Evolutionary conservation across 2,329 filamentous ascomycete species (phyloP), one percentile per base, ranked within the genome.

Genomic region (Penicillium occitanis): DNA sequence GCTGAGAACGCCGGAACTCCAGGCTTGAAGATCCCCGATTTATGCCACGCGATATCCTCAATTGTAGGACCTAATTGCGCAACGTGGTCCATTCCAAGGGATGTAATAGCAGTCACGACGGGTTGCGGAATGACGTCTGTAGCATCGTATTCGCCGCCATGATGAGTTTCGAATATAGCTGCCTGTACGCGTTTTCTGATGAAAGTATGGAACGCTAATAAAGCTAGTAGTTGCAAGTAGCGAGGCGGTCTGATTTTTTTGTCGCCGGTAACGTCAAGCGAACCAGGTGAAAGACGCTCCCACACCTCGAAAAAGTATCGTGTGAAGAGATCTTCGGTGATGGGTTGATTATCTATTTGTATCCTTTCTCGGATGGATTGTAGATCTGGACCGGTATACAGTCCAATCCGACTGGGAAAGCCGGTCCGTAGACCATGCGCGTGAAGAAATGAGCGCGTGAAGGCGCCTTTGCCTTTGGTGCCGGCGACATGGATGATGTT

Each of bases 381-480:
- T 55, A 78, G 62, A 69, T 76, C 66, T 28, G 75, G 75, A 2
- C 70, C 72, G 68, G 67, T 76, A 74, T 46, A 75, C 22, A 66
- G 30, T 7, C 64, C 64, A n/a, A 66, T 50, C 1, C 58, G 58
- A 13, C 19, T 57, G 10, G 58, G 64, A 19, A 73, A 73, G 13
- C 75, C 74, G 5, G 70, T 75, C 50, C 71, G 70, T 17, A 71
- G 3, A 1, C 73, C 68, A 65, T 76, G 71, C n/a, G 65, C 68
- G n/a, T 80, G 78, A 53, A 92, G 83, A 68, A 91, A 87, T 10
- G 64, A 66, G 17, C 58, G 57, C 13, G 58, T 57, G 7, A 89
- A 91, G 46, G 88, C 89, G 72, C 90, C 90, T 77, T 92, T 92
- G 5, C 90, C 90, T 75, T 92, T 92, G n/a, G 89, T 92, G 5